Evolutionary conservation across 345 rosid species (phyloP).

Genomic region (Aquilaria malaccensis): DNA sequence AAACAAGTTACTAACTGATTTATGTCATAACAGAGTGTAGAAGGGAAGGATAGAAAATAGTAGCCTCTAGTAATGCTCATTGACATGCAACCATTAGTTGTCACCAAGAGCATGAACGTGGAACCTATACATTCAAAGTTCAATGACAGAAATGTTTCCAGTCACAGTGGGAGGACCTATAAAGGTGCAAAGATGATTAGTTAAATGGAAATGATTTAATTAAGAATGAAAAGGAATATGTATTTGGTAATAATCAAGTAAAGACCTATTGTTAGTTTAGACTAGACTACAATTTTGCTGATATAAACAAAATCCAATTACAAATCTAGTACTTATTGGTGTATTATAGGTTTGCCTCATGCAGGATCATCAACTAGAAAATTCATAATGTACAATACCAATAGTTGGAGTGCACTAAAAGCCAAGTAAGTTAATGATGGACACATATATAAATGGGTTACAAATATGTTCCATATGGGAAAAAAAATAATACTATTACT

Average conservation of each 20-base stretch:
- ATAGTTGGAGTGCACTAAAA: no score
- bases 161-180: conserved; percentile 68
- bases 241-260: background rate
- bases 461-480: no score
- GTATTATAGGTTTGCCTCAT: no score
- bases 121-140: conserved; percentile 91
- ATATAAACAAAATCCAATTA: no score
- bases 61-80: conserved; percentile 44
- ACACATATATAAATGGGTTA: no score
- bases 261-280: conserved; percentile 26
- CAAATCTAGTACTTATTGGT: no score
- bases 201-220: conserved; percentile 1
- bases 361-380: background rate
- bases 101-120: conserved; percentile 98
- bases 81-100: conserved; percentile 98
- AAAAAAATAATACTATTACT: background rate
- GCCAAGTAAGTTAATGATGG: no score
- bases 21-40: background rate
- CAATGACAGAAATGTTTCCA: conserved; percentile 76
- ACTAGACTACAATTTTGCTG: no score
- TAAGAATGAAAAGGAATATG: background rate
- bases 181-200: background rate
- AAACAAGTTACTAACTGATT: no score
- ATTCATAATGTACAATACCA: no score
- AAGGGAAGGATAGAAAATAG: background rate